A percentile compares a stretch with the other conserved stretches of the same genome.
These are phyloP conservation scores for Pleurotus sapidus DNA, from an alignment of 768 basidiomycete species.

Conservation along the genomic window DNA sequence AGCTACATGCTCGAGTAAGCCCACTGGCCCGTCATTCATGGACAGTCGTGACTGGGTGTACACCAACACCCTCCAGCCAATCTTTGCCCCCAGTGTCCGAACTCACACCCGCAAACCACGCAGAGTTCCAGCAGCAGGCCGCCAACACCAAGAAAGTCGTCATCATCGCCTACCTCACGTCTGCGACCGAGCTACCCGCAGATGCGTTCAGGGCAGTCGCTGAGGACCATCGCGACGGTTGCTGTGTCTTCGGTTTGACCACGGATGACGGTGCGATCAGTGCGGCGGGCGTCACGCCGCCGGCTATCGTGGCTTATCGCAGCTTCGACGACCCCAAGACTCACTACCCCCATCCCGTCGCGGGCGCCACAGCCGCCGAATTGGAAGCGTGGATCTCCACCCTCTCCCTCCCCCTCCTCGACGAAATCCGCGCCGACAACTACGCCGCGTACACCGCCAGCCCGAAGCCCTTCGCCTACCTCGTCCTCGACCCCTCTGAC, in stretches of 20 bases:
- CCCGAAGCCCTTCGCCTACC: constrained; percentile 86
- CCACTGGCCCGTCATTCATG: neutral
- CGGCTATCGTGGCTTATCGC: constrained; percentile 91
- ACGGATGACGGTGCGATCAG: constrained; percentile 68
- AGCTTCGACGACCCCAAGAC: constrained; percentile 81
- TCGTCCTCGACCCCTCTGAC: constrained; percentile 83
- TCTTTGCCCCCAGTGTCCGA: constrained; percentile 89
- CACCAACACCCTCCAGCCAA: constrained; percentile 47
- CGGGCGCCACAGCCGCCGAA: constrained; percentile 53
- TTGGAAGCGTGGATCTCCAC: constrained; percentile 78
- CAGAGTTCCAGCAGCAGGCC: constrained; percentile 74
- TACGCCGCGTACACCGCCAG: constrained; percentile 82
- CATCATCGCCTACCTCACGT: constrained; percentile 77
- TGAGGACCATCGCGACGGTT: constrained; percentile 68
- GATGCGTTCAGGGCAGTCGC: constrained; percentile 78
- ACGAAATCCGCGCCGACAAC: constrained; percentile 93
- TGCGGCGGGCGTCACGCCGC: constrained; percentile 72
- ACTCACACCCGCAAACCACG: constrained; percentile 71
- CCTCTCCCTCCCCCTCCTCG: constrained; percentile 84
- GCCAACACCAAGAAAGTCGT: constrained; percentile 56
- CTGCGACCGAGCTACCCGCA: constrained; percentile 66
- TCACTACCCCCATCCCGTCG: constrained; percentile 62
- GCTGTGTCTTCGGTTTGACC: constrained; percentile 84
- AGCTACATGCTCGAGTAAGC: neutral
- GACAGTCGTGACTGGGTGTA: constrained; percentile 10